A percentile compares a stretch with the other conserved stretches of the same genome.
Conservation (phyloP, 805 yeast genomes). For the Sugiyamaella lignohabitans region DNA sequence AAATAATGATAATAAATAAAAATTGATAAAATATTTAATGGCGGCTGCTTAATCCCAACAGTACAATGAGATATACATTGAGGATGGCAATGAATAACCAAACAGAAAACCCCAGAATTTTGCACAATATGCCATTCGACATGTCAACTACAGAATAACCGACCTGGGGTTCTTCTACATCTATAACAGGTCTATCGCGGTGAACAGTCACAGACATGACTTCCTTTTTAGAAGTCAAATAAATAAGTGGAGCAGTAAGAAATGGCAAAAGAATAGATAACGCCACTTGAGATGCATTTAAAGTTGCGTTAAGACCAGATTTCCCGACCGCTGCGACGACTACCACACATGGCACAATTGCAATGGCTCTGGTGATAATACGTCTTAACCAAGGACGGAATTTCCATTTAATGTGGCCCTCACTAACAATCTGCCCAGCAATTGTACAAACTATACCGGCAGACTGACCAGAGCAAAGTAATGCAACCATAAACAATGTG, state of each 20-base stretch:
- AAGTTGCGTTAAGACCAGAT: conserved; percentile 60
- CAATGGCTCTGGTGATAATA: conserved; percentile 51
- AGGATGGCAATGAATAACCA: conserved; percentile 71
- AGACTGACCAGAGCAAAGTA: conserved; percentile 86
- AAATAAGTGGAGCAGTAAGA: conserved; percentile 76
- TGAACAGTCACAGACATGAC: conserved; percentile 47
- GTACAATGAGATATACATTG: conserved; percentile 57
- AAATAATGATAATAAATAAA: too few species aligned
- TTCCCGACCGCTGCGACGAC: conserved; percentile 69
- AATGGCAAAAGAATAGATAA: conserved; percentile 78
- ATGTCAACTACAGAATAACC: conserved; percentile 17
- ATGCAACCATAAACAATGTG: conserved; percentile 78
- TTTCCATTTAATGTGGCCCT: conserved; percentile 78
- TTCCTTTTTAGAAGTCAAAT: conserved; percentile 63
- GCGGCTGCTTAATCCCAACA: conserved; percentile 35
- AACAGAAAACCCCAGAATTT: conserved; percentile 45
- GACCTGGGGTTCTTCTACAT: conserved; percentile 3
- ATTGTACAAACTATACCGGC: conserved; percentile 93
- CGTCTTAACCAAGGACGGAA: conserved; percentile 78
- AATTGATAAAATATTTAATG: too few species aligned
- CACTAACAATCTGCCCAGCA: conserved; percentile 91
- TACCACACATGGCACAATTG: conserved; percentile 73
- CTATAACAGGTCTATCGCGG: conserved; percentile 5
- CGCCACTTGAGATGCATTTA: conserved; percentile 82
- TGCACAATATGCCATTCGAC: conserved; percentile 52